Evolutionary conservation across 1,284 basidiomycete species (phyloP).

Genomic region (Wolfiporia cocos): DNA sequence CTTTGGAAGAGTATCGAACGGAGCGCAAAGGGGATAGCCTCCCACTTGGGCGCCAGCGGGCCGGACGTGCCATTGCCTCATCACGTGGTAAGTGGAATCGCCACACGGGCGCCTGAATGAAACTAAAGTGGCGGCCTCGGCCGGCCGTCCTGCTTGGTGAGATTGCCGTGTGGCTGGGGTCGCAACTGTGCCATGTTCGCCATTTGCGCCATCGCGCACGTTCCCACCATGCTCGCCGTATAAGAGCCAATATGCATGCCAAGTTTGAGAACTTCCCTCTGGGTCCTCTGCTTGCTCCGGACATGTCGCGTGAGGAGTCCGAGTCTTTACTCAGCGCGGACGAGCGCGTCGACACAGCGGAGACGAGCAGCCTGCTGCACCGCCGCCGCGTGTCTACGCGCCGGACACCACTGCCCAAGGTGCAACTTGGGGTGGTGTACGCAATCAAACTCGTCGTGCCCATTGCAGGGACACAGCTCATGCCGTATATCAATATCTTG

Average conservation of each 20-base stretch:
- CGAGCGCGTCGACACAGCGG: constrained; percentile 1
- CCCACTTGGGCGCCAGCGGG: background rate
- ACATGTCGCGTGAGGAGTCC: background rate
- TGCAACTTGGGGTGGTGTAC: constrained; percentile 25
- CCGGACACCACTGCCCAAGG: constrained; percentile 21
- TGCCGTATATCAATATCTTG: constrained; percentile 33
- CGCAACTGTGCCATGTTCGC: background rate
- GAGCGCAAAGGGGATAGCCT: background rate
- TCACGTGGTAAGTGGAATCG: too few relatives aligned
- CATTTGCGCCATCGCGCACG: constrained; percentile 7
- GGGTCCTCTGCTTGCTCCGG: background rate
- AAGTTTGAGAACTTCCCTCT: background rate
- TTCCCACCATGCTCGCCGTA: background rate
- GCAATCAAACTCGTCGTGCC: constrained; percentile 26
- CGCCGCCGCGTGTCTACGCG: background rate
- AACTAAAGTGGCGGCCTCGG: too few relatives aligned
- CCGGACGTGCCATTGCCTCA: background rate
- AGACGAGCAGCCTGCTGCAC: background rate
- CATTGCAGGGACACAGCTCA: constrained; percentile 20
- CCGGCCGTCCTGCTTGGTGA: too few relatives aligned
- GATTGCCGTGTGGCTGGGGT: too few relatives aligned
- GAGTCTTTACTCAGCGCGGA: constrained; percentile 1
- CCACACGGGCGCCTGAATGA: too few relatives aligned
- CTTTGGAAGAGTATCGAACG: constrained; percentile 1
- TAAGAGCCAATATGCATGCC: background rate